Percentiles rank a stretch among this genome's conserved stretches.
Evolutionary conservation across 139 green algal genomes (phyloP).

Genomic region (Mesostigma viride): DNA sequence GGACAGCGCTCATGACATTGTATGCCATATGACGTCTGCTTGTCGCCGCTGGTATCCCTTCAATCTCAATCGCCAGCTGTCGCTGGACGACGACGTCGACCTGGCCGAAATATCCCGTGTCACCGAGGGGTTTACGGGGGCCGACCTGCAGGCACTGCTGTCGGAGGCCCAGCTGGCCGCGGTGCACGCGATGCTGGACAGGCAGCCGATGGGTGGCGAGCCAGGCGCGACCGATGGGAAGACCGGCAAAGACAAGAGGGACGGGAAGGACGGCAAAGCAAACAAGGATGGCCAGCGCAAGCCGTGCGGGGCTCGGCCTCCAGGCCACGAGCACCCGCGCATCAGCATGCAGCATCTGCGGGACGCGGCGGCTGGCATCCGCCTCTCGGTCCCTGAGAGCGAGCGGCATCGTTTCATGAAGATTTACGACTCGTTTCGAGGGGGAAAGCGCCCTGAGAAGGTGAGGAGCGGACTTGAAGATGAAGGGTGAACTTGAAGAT

Average conservation of each 20-base stretch:
- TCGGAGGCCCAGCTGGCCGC: conserved; percentile 33
- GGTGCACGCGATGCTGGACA: conserved; percentile 27
- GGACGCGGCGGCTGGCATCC: background rate
- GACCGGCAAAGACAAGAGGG: background rate
- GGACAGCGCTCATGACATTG: no score
- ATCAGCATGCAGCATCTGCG: conserved; percentile 13
- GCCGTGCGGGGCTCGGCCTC: no score
- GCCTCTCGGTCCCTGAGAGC: conserved; percentile 13
- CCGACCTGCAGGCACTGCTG: conserved; percentile 34
- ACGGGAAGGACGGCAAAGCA: background rate
- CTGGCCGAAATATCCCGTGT: conserved; percentile 12
- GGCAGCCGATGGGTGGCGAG: background rate
- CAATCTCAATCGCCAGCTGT: conserved; percentile 7
- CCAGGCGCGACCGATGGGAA: background rate
- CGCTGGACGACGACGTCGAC: conserved; percentile 33
- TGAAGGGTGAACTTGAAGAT: no score
- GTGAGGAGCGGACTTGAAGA: no score
- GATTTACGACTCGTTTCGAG: conserved; percentile 35
- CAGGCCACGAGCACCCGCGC: background rate
- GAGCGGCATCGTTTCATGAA: conserved; percentile 17
- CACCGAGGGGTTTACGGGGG: conserved; percentile 32
- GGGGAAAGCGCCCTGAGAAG: no score
- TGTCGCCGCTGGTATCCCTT: background rate
- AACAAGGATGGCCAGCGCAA: background rate
- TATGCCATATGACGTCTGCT: no score